Conservation (phyloP, 176 grass and related monocot genomes). For the Rhipidocladum racemiflorum region DNA sequence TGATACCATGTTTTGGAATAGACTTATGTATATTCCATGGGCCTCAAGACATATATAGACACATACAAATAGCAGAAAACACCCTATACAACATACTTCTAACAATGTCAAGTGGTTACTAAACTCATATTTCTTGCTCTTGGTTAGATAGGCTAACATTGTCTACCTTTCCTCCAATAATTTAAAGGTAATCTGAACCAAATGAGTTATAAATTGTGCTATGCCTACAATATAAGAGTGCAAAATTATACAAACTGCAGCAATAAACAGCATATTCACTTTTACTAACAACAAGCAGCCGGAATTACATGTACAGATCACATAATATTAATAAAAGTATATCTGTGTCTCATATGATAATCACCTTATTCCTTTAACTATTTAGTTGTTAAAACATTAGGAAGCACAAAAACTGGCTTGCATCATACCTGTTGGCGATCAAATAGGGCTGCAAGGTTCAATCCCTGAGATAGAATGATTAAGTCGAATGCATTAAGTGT, state of each 20-base stretch:
- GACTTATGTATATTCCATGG: no score
- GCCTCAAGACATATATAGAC: no score
- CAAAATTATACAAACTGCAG: background rate
- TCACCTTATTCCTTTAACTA: background rate
- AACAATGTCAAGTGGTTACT: background rate
- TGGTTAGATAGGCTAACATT: constrained; percentile 14
- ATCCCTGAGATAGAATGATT: constrained; percentile 87
- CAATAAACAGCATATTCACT: background rate
- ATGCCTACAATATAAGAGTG: background rate
- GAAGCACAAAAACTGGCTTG: constrained; percentile 2
- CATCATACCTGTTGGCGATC: constrained; percentile 72
- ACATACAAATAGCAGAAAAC: no score
- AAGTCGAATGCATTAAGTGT: constrained; percentile 97
- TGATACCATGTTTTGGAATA: no score
- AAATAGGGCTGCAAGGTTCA: constrained; percentile 89
- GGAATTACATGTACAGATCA: background rate
- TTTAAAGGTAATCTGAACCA: constrained; percentile 1
- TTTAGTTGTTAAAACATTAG: background rate
- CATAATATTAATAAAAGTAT: constrained; percentile 16
- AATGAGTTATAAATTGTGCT: background rate
- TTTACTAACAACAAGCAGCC: constrained; percentile 9
- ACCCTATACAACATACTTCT: no score
- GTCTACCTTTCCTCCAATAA: background rate
- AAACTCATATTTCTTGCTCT: background rate
- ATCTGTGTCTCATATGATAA: background rate